These are phyloP conservation scores for Rubus idaeus DNA, from an alignment of 306 rosid genomes.

Conservation along the genomic window DNA sequence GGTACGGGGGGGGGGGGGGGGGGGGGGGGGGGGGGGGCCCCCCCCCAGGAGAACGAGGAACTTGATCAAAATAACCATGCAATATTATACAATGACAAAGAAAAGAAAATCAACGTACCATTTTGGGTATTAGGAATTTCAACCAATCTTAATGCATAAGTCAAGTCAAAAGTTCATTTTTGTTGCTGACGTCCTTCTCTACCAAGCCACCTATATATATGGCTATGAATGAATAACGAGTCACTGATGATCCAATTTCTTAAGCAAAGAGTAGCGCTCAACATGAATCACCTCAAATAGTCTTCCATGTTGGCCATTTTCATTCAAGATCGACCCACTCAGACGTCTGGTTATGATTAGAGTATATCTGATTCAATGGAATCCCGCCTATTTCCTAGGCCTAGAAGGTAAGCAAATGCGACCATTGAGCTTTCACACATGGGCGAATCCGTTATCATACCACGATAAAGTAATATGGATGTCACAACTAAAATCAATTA, in stretches of 20 bases:
- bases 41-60: no score
- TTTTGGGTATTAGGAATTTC: neutral
- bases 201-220: neutral
- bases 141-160: neutral
- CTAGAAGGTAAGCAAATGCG: no score
- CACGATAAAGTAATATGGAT: no score
- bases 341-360: neutral
- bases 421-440: no score
- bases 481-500: no score
- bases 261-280: neutral
- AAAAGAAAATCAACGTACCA: neutral
- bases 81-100: neutral
- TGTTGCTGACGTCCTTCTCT: neutral
- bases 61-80: neutral
- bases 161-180: neutral
- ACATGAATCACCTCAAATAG: neutral
- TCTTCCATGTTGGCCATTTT: neutral
- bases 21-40: no score
- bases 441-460: no score
- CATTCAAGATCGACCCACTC: neutral
- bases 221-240: neutral
- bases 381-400: no score
- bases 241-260: neutral
- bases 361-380: no score
- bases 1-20: no score